phyloP scores from a whole-genome alignment of 1,284 basidiomycete genomes.

The Microbotryum scabiosae region DNA sequence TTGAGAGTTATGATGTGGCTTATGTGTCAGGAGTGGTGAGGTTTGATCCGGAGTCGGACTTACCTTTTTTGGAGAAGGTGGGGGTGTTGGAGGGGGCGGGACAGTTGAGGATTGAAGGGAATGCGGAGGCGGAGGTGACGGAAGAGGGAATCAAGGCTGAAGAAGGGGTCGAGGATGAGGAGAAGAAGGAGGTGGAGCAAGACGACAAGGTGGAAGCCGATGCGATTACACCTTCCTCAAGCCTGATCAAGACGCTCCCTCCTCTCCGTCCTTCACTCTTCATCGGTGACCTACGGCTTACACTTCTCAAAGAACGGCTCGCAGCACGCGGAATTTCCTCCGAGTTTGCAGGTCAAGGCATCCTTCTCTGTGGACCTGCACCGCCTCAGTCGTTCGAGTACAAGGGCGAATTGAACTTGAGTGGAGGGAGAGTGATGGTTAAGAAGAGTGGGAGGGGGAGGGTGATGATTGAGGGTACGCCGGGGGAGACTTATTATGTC shows the following conservation, averaged over 20 bases:
- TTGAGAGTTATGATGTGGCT: slow-evolving; percentile 94
- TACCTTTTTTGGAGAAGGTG: slow-evolving; percentile 44
- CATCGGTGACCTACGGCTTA: slow-evolving; percentile 90
- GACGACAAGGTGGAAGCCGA: neutral
- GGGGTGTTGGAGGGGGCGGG: neutral
- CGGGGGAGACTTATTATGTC: slow-evolving; percentile 77
- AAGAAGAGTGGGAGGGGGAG: slow-evolving; percentile 72
- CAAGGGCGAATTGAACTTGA: slow-evolving; percentile 28
- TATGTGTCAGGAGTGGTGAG: slow-evolving; percentile 78
- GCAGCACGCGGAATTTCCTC: slow-evolving; percentile 67
- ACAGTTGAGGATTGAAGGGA: neutral
- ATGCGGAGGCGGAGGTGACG: neutral
- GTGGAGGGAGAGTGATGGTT: slow-evolving; percentile 74
- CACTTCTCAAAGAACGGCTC: slow-evolving; percentile 68
- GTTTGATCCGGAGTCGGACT: slow-evolving; percentile 65
- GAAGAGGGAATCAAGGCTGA: neutral
- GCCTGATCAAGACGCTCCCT: slow-evolving; percentile 40
- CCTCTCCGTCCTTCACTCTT: slow-evolving; percentile 76
- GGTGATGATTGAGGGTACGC: slow-evolving; percentile 77
- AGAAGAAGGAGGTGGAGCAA: neutral
- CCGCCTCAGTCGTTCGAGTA: slow-evolving; percentile 21
- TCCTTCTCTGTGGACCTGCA: slow-evolving; percentile 69
- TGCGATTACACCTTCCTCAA: slow-evolving; percentile 37
- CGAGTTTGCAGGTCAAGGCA: slow-evolving; percentile 88
- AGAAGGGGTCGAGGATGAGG: neutral